Percentiles rank a stretch among this genome's conserved stretches.
Conservation (phyloP, 495 filamentous ascomycete species). For the Sordaria brevicollis region DNA sequence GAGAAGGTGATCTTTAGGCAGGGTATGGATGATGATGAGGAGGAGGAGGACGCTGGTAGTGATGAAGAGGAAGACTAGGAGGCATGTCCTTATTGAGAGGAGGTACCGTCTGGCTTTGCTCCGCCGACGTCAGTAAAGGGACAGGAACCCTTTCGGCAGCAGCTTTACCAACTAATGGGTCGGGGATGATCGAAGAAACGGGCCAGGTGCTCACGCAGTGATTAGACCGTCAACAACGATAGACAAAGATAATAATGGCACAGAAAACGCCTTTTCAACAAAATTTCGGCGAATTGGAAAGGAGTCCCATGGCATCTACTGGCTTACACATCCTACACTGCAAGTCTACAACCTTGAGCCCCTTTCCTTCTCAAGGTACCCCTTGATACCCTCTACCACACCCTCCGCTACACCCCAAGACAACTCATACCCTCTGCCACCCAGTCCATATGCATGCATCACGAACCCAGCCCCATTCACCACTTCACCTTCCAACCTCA, state of each 20-base stretch:
- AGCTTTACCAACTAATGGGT: background rate
- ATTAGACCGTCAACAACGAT: background rate
- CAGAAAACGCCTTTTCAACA: background rate
- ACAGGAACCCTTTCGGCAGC: background rate
- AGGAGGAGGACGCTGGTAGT: conserved; percentile 26
- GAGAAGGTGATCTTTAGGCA: conserved; percentile 64
- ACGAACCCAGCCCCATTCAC: conserved; percentile 26
- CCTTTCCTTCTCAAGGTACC: conserved; percentile 8
- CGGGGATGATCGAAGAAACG: background rate
- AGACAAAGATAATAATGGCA: background rate
- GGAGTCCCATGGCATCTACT: background rate
- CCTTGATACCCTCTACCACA: conserved; percentile 22
- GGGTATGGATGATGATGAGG: conserved; percentile 20
- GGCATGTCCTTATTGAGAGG: background rate
- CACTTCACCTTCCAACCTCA: conserved; percentile 32
- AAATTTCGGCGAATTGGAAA: background rate
- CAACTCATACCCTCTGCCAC: conserved; percentile 48
- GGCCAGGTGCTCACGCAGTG: background rate
- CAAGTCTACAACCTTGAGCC: conserved; percentile 4
- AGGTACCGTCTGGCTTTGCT: background rate
- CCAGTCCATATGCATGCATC: conserved; percentile 55
- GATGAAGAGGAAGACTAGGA: conserved; percentile 9
- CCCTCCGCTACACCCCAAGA: conserved; percentile 38
- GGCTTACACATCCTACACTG: background rate
- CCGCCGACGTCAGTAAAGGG: background rate